Evolutionary conservation across 73 alveolate genomes (phyloP), one percentile per base, ranked within the genome.

Genomic region (Paramecium primaurelia): DNA sequence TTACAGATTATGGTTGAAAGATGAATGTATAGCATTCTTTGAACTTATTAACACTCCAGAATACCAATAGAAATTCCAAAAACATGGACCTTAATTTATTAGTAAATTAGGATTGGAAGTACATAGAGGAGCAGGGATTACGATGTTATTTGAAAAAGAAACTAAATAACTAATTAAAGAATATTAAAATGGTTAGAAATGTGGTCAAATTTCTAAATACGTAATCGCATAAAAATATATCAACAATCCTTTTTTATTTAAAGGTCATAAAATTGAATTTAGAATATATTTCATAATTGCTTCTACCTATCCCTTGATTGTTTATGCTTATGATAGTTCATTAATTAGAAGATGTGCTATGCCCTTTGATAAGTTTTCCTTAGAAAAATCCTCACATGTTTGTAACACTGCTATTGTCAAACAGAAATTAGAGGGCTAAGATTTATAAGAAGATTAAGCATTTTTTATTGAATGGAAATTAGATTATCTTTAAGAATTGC

Each of bases 231-330:
- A 89, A 89, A 89, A 64, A 85, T 89, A 88, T 37, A 88, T 88
- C 25, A 89, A 89, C 45, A 89, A 89, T 71, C 94, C 94, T 14
- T 64, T 30, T 45, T 49, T 89, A 64, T 83, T 71, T 28, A 47
- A 71, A 8, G 88, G 88, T 0, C 86, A 89, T 77, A 89, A 89
- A 73, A 49, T 89, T 3, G 94, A 89, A 89, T 58, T 89, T 32
- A 51, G 94, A 45, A 89, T 89, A n/a, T 89, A 89, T 73, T 89
- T 89, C 38, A 51, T 89, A 16, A 45, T 89, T 25, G 94, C 94
- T 10, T 71, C 92, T 0, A 89, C 94, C 6, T 32, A 71, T 71
- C 94, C 94, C 8, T 45, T 89, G 26, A 89, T 89, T 7, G 88
- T 47, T 8, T 89, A 89, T 69, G 94, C 75, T 44, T 89, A 71